These are phyloP conservation scores for Aspergillus versicolor DNA, from an alignment of 2,329 filamentous ascomycete species.

Conservation along the genomic window DNA sequence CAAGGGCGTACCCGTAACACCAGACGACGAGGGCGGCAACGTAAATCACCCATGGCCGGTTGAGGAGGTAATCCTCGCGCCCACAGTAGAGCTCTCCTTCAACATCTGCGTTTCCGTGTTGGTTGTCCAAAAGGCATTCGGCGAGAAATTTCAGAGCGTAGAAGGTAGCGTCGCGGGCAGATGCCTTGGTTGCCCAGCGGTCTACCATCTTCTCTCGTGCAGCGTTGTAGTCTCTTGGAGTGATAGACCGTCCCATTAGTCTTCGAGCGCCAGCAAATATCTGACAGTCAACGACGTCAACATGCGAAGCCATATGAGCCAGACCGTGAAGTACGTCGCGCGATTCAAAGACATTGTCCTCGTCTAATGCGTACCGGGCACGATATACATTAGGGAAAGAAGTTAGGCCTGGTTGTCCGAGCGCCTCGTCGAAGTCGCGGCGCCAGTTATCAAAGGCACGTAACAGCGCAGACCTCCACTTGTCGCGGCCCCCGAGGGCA, in stretches of 20 bases:
- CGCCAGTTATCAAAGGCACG: slow-evolving; percentile 94
- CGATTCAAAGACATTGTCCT: slow-evolving; percentile 79
- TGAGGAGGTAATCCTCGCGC: slow-evolving; percentile 83
- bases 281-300: slow-evolving; percentile 95
- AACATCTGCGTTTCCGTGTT: slow-evolving; percentile 38
- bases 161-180: slow-evolving; percentile 85
- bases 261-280: slow-evolving; percentile 88
- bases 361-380: slow-evolving; percentile 44
- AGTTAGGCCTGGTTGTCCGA: slow-evolving; percentile 53
- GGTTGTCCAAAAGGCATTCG: slow-evolving; percentile 65
- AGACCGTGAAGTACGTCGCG: slow-evolving; percentile 87
- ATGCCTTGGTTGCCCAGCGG: slow-evolving; percentile 82
- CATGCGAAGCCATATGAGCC: slow-evolving; percentile 97
- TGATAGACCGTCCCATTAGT: slow-evolving; percentile 81
- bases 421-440: slow-evolving; percentile 79
- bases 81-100: slow-evolving; percentile 64
- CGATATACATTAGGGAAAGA: slow-evolving; percentile 24
- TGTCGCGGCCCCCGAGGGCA: slow-evolving; percentile 80
- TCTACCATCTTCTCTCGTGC: slow-evolving; percentile 84
- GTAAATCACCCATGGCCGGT: slow-evolving; percentile 93
- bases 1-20: slow-evolving; percentile 89
- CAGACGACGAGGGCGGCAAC: slow-evolving; percentile 90
- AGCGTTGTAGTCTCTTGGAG: slow-evolving; percentile 73
- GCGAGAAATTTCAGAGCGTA: slow-evolving; percentile 87
- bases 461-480: slow-evolving; percentile 83